phyloP scores from a whole-genome alignment of 768 basidiomycete species.

The Sporobolomyces pararoseus region DNA sequence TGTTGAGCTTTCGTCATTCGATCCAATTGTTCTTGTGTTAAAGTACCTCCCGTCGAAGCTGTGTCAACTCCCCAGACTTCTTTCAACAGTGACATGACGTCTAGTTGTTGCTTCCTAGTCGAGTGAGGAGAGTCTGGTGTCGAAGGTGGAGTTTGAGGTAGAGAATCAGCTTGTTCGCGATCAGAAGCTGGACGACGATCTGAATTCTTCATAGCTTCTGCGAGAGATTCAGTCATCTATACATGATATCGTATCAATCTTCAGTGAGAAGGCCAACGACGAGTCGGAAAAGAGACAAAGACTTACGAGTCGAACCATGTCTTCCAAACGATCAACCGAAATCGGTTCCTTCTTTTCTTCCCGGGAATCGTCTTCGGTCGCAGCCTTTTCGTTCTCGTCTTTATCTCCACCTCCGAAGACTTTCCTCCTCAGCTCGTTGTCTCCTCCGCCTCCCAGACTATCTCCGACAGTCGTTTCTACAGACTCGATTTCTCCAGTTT shows the following conservation, averaged over 20 bases:
- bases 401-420: background rate
- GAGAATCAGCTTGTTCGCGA: background rate
- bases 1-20: background rate
- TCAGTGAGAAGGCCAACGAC: too few species aligned
- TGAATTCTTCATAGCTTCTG: background rate
- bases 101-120: background rate
- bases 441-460: background rate
- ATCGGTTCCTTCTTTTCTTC: background rate
- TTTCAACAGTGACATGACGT: background rate
- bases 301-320: constrained; percentile 8
- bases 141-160: background rate
- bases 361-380: background rate
- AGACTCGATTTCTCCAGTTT: constrained; percentile 33
- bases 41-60: background rate
- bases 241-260: background rate
- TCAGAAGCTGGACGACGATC: background rate
- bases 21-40: background rate
- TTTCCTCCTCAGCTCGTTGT: background rate
- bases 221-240: background rate
- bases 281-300: too few species aligned
- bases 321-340: background rate
- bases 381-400: background rate
- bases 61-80: constrained; percentile 1
- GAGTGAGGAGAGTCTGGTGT: background rate
- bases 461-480: background rate